Evolutionary conservation across 495 filamentous ascomycete species (phyloP).

Genomic region (Tetracladium marchalianum): DNA sequence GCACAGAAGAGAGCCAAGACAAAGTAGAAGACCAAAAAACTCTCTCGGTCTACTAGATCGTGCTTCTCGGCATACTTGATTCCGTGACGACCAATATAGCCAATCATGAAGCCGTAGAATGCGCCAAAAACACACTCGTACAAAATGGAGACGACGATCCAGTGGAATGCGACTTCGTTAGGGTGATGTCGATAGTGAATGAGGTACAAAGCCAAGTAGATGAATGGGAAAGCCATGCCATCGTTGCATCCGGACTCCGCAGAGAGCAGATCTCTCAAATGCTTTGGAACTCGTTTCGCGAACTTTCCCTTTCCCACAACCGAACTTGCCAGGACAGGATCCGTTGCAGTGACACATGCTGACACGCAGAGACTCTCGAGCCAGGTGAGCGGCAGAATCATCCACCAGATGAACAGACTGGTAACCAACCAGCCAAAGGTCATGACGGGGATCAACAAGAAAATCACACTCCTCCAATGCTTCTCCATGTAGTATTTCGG

Average conservation of each 20-base stretch:
- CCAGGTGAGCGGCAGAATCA: slow-evolving; percentile 75
- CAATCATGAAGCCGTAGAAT: slow-evolving; percentile 77
- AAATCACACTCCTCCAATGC: slow-evolving; percentile 88
- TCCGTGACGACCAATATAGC: slow-evolving; percentile 79
- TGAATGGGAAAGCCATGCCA: slow-evolving; percentile 98
- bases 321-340: slow-evolving; percentile 94
- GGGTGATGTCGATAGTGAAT: slow-evolving; percentile 66
- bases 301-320: slow-evolving; percentile 99
- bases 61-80: slow-evolving; percentile 83
- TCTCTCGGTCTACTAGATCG: slow-evolving; percentile 88
- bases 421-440: slow-evolving; percentile 93
- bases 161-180: slow-evolving; percentile 64
- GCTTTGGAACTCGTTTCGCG: slow-evolving; percentile 92
- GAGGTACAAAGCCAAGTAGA: slow-evolving; percentile 86
- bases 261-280: slow-evolving; percentile 89
- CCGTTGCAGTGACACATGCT: slow-evolving; percentile 94
- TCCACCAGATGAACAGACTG: slow-evolving; percentile 94
- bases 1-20: slow-evolving; percentile 93
- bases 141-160: slow-evolving; percentile 82
- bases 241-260: slow-evolving; percentile 99
- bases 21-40: slow-evolving; percentile 98
- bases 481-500: slow-evolving; percentile 96
- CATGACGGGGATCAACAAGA: slow-evolving; percentile 93
- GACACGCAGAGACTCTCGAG: slow-evolving; percentile 78
- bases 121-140: slow-evolving; percentile 96